Conservation (phyloP, 139 green algal genomes). For the Chlamydomonas applanata region DNA sequence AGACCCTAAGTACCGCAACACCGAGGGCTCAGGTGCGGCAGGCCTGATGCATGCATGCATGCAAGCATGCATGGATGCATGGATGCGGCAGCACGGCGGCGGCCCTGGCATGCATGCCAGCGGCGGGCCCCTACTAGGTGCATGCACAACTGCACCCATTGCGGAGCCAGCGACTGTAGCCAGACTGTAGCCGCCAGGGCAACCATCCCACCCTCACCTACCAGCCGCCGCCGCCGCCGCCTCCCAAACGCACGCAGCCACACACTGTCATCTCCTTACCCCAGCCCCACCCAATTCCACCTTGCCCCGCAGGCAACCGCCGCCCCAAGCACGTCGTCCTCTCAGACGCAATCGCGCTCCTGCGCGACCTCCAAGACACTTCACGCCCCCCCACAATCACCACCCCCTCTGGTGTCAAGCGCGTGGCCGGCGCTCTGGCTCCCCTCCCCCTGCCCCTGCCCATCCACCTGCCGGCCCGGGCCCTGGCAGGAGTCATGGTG, state of each 20-base stretch:
- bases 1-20: constrained; percentile 49
- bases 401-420: not conserved
- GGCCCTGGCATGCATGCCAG: too few relatives aligned
- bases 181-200: too few relatives aligned
- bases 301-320: not conserved
- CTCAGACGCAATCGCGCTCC: constrained; percentile 58
- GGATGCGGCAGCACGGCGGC: constrained; percentile 11
- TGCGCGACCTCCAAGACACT: constrained; percentile 43
- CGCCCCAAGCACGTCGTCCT: constrained; percentile 64
- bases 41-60: too few relatives aligned
- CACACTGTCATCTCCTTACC: not conserved
- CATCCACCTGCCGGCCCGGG: not conserved
- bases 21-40: not conserved
- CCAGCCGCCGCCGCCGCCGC: too few relatives aligned
- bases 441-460: constrained; percentile 1
- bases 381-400: not conserved
- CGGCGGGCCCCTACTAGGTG: too few relatives aligned
- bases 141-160: too few relatives aligned
- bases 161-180: too few relatives aligned
- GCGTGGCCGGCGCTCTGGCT: not conserved
- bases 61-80: too few relatives aligned
- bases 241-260: too few relatives aligned
- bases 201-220: too few relatives aligned
- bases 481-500: not conserved
- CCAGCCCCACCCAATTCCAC: not conserved